Evolutionary conservation across 208 protist species (phyloP).

Genomic region (Wallacemonas sp.): DNA sequence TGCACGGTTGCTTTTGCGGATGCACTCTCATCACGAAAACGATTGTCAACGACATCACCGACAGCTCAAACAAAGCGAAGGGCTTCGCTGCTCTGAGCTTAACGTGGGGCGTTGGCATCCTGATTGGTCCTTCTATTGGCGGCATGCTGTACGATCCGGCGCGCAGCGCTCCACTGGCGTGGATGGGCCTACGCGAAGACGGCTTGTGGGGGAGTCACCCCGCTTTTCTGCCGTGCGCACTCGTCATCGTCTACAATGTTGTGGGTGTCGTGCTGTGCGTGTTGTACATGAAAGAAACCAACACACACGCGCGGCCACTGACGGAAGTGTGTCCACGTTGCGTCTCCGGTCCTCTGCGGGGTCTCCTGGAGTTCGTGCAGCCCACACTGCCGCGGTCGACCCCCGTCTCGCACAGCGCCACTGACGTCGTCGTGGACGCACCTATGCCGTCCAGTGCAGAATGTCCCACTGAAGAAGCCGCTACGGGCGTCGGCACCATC

Average conservation of each 20-base stretch:
- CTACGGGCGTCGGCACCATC: too few relatives aligned
- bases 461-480: too few relatives aligned
- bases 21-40: conserved; percentile 75
- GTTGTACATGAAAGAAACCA: conserved; percentile 37
- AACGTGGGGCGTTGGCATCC: conserved; percentile 67
- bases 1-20: conserved; percentile 66
- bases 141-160: conserved; percentile 74
- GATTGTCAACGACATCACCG: conserved; percentile 80
- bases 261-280: conserved; percentile 38
- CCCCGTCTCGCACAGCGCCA: neutral
- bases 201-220: conserved; percentile 47
- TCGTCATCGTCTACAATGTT: conserved; percentile 57
- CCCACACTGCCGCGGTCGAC: conserved; percentile 19
- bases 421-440: neutral
- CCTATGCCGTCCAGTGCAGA: too few relatives aligned
- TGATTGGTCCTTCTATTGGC: conserved; percentile 65
- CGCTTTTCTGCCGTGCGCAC: conserved; percentile 64
- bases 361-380: conserved; percentile 24
- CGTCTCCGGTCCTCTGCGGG: conserved; percentile 10
- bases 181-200: conserved; percentile 14
- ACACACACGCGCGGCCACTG: conserved; percentile 20
- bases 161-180: conserved; percentile 19
- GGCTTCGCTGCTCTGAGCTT: conserved; percentile 98
- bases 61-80: conserved; percentile 66
- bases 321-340: conserved; percentile 13